phyloP scores from a whole-genome alignment of 2,329 filamentous ascomycete species.

The Diaporthe velutina region DNA sequence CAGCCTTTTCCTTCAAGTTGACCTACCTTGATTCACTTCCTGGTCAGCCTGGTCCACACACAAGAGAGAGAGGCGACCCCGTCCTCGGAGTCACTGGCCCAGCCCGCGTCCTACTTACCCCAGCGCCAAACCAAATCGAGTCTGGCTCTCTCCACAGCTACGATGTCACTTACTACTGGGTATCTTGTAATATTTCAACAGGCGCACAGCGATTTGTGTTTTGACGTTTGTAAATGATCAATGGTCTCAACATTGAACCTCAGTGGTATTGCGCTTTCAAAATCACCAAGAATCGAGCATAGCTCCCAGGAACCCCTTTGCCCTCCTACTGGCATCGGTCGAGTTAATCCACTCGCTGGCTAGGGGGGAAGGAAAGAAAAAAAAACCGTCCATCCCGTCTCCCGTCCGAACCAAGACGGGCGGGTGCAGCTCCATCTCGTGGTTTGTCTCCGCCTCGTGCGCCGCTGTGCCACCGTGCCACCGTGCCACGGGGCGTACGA shows the following conservation, averaged over 20 bases:
- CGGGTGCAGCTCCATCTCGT: slow-evolving; percentile 31
- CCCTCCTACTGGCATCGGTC: background rate
- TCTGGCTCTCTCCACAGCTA: slow-evolving; percentile 15
- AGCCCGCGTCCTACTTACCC: slow-evolving; percentile 3
- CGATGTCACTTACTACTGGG: background rate
- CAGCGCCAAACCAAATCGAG: slow-evolving; percentile 18
- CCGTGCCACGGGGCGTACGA: background rate
- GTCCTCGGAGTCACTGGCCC: slow-evolving; percentile 16
- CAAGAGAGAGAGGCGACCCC: background rate
- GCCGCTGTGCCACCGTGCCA: background rate
- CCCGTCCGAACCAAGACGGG: slow-evolving; percentile 20
- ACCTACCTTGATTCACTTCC: background rate
- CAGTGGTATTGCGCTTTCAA: background rate
- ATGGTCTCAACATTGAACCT: background rate
- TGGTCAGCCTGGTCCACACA: slow-evolving; percentile 3
- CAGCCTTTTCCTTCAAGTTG: background rate
- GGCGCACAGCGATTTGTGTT: background rate
- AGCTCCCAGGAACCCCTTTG: too few relatives aligned
- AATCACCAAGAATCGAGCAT: too few relatives aligned
- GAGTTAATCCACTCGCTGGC: background rate
- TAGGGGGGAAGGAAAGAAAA: background rate
- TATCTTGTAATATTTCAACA: background rate
- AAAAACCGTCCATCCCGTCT: slow-evolving; percentile 14
- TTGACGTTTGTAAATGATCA: background rate
- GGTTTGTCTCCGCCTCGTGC: slow-evolving; percentile 29